phyloP scores from a whole-genome alignment of 345 rosid species.

The Bretschneidera sinensis region DNA sequence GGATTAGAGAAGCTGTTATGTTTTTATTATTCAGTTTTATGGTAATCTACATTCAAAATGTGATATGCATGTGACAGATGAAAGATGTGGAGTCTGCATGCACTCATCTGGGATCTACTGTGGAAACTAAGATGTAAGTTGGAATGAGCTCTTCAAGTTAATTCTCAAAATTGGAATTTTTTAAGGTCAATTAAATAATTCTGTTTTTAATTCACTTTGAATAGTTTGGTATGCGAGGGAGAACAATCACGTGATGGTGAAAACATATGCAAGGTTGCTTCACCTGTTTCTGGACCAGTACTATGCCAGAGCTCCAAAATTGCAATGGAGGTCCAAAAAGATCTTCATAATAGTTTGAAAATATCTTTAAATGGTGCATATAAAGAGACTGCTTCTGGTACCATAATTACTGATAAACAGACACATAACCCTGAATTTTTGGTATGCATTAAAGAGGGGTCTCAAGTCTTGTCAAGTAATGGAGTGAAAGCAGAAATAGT shows the following conservation, averaged over 20 bases:
- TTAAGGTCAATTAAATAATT: no score
- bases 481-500: conserved; percentile 13
- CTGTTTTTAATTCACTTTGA: neutral
- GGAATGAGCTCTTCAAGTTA: no score
- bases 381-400: conserved; percentile 7
- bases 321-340: conserved; percentile 9
- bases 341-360: conserved; percentile 7
- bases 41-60: no score
- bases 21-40: no score
- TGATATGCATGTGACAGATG: no score
- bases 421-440: conserved; percentile 8
- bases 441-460: conserved; percentile 11
- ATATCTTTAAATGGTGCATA: conserved; percentile 7
- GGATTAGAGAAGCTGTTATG: no score
- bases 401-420: conserved; percentile 7
- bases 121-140: no score
- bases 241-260: conserved; percentile 3
- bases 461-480: conserved; percentile 15
- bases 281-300: neutral
- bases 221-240: conserved; percentile 13
- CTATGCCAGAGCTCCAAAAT: conserved; percentile 11
- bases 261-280: conserved; percentile 10
- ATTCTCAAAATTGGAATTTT: no score
- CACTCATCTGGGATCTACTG: conserved; percentile 1
- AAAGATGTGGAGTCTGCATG: conserved; percentile 7